Base-by-base conservation (phyloP, 768 basidiomycete species). In the Collybia mongolica region DNA sequence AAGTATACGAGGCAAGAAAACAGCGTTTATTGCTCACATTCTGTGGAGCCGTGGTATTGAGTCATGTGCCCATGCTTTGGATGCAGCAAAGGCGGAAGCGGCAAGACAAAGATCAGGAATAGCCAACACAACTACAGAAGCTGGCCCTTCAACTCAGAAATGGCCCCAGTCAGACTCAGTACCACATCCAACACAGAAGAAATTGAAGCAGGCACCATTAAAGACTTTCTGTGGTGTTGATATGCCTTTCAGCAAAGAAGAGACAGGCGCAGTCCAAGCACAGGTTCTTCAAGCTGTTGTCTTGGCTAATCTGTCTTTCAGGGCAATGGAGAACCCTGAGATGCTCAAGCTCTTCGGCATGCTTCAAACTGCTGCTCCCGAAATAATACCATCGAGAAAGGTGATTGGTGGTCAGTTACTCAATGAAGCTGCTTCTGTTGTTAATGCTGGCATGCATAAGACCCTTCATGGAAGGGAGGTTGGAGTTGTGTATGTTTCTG, bases 201-300 rank as follows among this genome's bases (percentile, higher is more conserved):
- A 44, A 29, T 29, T 28, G n/a, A 44, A 28, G 20, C 42, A 44
- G n/a, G 42, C 42, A 28, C 42, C 42, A 29, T 17, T 44, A 17
- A 44, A 44, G 42, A 44, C 42, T 8, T 44, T 23, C 42, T 9
- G 24, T 23, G 42, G 42, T 28, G 42, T 44, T 26, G 42, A 44
- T 44, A 28, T 44, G 42, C 42, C 15, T 14, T 44, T 44, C n/a
- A 44, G 26, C 24, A 44, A 28, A 28, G 42, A 44, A 44, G 42
- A 44, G 42, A 44, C 24, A 17, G 3, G 19, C 11, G 24, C 14
- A 9, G 23, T 42, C 11, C 41, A 24, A 28, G 41, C 41, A 22
- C 23, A 26, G 14, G 41, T 24, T 19, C 23, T 43, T 24, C 23
- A 15, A 24, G 41, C 23, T 8, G 23, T 26, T 26, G 24, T 43